Evolutionary conservation across 441 rosid genomes (phyloP).

Genomic region (Adansonia grandidieri): DNA sequence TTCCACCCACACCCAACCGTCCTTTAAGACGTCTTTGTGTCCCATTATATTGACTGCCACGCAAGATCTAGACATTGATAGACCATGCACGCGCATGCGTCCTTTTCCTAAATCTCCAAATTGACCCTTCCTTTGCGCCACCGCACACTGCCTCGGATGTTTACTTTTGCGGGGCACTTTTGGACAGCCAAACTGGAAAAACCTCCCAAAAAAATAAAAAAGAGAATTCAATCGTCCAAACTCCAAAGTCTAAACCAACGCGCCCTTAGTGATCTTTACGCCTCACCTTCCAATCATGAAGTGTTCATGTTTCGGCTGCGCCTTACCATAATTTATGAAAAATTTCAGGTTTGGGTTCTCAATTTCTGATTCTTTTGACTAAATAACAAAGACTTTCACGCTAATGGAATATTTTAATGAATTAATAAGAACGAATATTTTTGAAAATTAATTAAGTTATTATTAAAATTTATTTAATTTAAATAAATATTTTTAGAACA

Average conservation of each 20-base stretch:
- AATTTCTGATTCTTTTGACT: neutral
- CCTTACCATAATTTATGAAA: neutral
- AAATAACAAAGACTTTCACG: neutral
- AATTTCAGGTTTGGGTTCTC: neutral
- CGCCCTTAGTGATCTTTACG: neutral
- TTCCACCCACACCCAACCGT: neutral
- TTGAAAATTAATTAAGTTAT: too few species aligned
- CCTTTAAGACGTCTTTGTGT: constrained; percentile 14
- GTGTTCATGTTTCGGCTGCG: constrained; percentile 16
- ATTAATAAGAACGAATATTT: too few species aligned
- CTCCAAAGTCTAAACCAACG: neutral
- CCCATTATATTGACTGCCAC: constrained; percentile 26
- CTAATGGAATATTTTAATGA: neutral
- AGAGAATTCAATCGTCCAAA: neutral
- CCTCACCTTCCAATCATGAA: neutral
- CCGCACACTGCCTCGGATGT: neutral
- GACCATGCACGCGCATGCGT: constrained; percentile 45
- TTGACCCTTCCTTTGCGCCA: constrained; percentile 10
- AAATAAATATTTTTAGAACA: too few species aligned
- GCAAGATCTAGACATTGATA: constrained; percentile 21
- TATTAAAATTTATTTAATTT: too few species aligned
- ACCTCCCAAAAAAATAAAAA: neutral
- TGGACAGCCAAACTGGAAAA: neutral
- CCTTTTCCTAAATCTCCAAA: constrained; percentile 29
- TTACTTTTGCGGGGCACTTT: neutral